These are phyloP conservation scores for Piloderma croceum DNA, from an alignment of 768 basidiomycete genomes.

Conservation along the genomic window DNA sequence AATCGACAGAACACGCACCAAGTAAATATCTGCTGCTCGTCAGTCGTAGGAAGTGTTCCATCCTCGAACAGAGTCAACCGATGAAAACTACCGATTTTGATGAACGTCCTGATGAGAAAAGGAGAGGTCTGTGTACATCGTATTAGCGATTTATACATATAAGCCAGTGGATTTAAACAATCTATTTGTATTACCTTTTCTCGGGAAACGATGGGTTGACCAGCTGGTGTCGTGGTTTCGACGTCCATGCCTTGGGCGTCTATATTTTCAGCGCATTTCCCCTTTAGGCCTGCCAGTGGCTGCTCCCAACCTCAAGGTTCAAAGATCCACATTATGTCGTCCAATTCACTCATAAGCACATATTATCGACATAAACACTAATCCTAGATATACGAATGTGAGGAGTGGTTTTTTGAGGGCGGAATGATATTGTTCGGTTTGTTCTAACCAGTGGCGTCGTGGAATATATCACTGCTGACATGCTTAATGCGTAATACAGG, in stretches of 20 bases:
- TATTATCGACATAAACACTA: conserved; percentile 10
- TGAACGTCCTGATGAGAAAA: conserved; percentile 76
- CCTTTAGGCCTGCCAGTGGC: background rate
- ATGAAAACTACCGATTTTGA: conserved; percentile 79
- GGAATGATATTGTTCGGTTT: too few relatives aligned
- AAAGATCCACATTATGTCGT: conserved; percentile 2
- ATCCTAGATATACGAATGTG: too few relatives aligned
- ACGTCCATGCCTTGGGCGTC: conserved; percentile 27
- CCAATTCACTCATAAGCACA: conserved; percentile 5
- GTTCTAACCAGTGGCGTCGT: too few relatives aligned
- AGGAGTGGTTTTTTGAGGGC: too few relatives aligned
- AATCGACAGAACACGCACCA: conserved; percentile 44
- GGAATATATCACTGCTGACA: too few relatives aligned
- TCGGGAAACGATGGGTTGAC: conserved; percentile 44
- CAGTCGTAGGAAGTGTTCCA: conserved; percentile 66
- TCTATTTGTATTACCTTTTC: conserved; percentile 42
- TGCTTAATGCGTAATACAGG: too few relatives aligned
- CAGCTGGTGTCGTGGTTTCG: conserved; percentile 39
- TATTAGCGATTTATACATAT: conserved; percentile 5
- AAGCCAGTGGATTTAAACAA: background rate
- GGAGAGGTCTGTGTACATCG: conserved; percentile 54
- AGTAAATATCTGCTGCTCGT: conserved; percentile 78
- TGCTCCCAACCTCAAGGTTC: background rate
- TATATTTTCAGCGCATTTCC: too few relatives aligned
- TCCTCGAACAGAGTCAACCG: conserved; percentile 72